These are phyloP conservation scores for Globisporangium middletonii DNA, from an alignment of 352 stramenopile species.

Conservation along the genomic window DNA sequence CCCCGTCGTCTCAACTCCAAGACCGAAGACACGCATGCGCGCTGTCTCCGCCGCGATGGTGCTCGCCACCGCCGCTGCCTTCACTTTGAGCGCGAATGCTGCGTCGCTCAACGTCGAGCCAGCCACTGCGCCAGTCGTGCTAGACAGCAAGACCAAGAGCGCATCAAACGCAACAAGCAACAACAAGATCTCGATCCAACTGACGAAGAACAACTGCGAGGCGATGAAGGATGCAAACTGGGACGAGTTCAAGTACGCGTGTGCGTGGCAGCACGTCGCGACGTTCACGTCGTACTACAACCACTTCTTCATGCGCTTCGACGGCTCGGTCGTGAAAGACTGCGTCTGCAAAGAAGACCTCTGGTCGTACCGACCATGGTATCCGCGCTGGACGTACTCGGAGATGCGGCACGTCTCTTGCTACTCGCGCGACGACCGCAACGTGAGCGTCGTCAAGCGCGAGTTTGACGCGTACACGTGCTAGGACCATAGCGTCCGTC, in stretches of 20 bases:
- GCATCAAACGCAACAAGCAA: not conserved
- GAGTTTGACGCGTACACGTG: not conserved
- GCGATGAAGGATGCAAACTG: conserved; percentile 9
- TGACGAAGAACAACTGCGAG: not conserved
- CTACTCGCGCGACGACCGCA: not conserved
- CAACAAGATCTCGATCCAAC: not conserved
- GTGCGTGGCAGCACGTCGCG: conserved; percentile 4
- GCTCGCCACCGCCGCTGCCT: too few relatives aligned
- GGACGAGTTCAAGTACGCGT: conserved; percentile 12
- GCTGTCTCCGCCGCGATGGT: too few relatives aligned
- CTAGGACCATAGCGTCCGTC: too few relatives aligned
- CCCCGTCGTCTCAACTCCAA: too few relatives aligned
- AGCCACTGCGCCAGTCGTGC: not conserved
- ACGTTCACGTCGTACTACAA: conserved; percentile 2
- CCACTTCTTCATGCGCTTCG: conserved; percentile 6
- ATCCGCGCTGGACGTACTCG: not conserved
- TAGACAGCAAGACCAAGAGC: not conserved
- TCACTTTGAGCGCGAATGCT: too few relatives aligned
- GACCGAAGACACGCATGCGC: too few relatives aligned
- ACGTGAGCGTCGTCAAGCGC: not conserved
- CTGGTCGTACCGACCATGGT: not conserved
- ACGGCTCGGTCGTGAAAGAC: not conserved
- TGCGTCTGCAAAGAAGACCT: not conserved
- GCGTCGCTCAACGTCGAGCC: too few relatives aligned
- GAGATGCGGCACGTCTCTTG: not conserved